A percentile compares a stretch with the other conserved stretches of the same genome.
These are phyloP conservation scores for Phoma herbarum DNA, from an alignment of 2,329 filamentous ascomycete genomes.

Conservation along the genomic window DNA sequence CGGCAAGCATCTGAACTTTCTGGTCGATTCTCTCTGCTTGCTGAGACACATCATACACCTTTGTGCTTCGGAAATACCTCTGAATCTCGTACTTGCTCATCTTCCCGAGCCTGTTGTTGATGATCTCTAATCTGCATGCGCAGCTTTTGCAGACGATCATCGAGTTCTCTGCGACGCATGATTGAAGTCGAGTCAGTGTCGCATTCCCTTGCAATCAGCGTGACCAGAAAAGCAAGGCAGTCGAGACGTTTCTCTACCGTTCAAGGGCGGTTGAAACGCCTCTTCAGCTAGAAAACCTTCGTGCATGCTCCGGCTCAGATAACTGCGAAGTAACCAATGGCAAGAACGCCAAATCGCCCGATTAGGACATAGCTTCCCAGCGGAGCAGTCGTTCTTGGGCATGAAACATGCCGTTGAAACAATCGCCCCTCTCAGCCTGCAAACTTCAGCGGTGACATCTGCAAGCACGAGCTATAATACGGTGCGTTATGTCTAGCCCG, in stretches of 20 bases:
- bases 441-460: constrained; percentile 16
- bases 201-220: constrained; percentile 9
- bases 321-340: constrained; percentile 21
- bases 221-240: constrained; percentile 20
- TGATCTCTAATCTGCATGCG: background rate
- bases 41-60: background rate
- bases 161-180: background rate
- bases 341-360: constrained; percentile 8
- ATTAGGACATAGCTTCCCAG: constrained; percentile 20
- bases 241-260: constrained; percentile 1
- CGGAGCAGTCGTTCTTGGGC: constrained; percentile 9
- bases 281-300: constrained; percentile 10
- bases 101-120: background rate
- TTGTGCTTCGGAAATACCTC: background rate
- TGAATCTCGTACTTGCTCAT: background rate
- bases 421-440: constrained; percentile 22
- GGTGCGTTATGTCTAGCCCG: constrained; percentile 18
- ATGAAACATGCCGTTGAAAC: constrained; percentile 38
- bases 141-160: background rate
- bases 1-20: too few relatives aligned
- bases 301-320: constrained; percentile 24
- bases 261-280: constrained; percentile 19
- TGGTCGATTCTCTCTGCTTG: background rate
- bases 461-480: constrained; percentile 25
- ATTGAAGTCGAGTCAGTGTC: background rate